Base-by-base conservation (phyloP, 306 rosid species). In the Prosopis cineraria region DNA sequence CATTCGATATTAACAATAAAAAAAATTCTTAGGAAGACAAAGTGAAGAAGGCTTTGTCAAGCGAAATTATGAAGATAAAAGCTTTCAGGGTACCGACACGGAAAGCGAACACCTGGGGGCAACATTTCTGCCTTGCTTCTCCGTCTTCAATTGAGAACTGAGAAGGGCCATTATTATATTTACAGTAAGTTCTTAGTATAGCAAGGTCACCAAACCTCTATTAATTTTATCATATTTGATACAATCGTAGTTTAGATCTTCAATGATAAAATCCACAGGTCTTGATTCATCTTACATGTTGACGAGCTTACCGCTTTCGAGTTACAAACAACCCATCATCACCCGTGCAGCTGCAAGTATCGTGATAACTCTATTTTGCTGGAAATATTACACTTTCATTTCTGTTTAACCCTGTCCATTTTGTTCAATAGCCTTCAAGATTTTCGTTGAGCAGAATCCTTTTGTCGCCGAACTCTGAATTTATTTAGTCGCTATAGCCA, bases 391-490 rank as follows among this genome's bases (percentile, higher is more conserved):
- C 3, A 6, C 37, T 5, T 62, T 56, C 67, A 58, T 8, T 50
- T 10, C 20, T 41, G 34, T 36, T 37, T 53, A 48, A 10, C 68
- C 44, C 34, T 76, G 37, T 64, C 11, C n/a, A 4, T 56, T 56
- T 43, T 53, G 55, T 80, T 74, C 45, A 31, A 0, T 3, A 73
- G 27, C 70, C 53, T 33, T 55, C 39, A 17, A 16, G 11, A 43
- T 25, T 77, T 65, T 50, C 70, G 58, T 40, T 3, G 48, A 29
- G 17, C 62, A 48, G 60, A 81, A 63, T 64, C 12, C 22, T n/a
- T 10, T 77, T 76, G 68, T 56, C 12, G 71, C 22, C 30, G 73
- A 56, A 59, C 65, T 25, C 68, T 74, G 55, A 45, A 45, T 34
- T 44, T 59, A 59, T 58, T 56, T 59, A 12, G 16, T 1, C 0